Conservation (phyloP, 345 rosid genomes). For the Physaria fendleri region DNA sequence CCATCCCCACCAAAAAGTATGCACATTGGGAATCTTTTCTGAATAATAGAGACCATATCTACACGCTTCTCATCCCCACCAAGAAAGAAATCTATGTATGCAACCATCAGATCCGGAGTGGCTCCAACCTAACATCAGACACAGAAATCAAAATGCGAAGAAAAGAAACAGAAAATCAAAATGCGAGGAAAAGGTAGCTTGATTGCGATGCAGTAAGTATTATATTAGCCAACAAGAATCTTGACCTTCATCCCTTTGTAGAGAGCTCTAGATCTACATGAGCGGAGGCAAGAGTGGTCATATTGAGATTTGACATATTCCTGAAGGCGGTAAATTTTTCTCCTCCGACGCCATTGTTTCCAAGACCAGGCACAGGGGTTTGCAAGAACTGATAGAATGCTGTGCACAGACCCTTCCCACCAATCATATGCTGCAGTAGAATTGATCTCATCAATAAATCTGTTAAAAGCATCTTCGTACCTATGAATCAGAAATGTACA, state of each 20-base stretch:
- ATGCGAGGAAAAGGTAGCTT: background rate
- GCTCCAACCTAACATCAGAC: slow-evolving; percentile 69
- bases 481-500: slow-evolving; percentile 37
- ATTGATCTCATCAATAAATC: slow-evolving; percentile 93
- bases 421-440: slow-evolving; percentile 98
- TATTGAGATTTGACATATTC: slow-evolving; percentile 95
- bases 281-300: slow-evolving; percentile 97
- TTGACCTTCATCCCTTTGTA: slow-evolving; percentile 98
- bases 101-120: slow-evolving; percentile 92
- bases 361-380: slow-evolving; percentile 99
- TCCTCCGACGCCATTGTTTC: slow-evolving; percentile 94
- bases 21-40: slow-evolving; percentile 94
- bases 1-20: slow-evolving; percentile 95
- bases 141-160: background rate
- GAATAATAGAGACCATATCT: slow-evolving; percentile 81
- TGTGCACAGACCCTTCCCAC: slow-evolving; percentile 99
- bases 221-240: slow-evolving; percentile 10
- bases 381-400: slow-evolving; percentile 85
- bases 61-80: slow-evolving; percentile 98
- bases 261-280: slow-evolving; percentile 96
- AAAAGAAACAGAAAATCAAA: background rate
- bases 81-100: slow-evolving; percentile 87
- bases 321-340: slow-evolving; percentile 83
- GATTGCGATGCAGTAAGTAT: background rate
- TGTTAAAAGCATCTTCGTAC: slow-evolving; percentile 96